Base-by-base conservation (phyloP, 176 grass and related monocot species). In the Oropetium thomaeum region DNA sequence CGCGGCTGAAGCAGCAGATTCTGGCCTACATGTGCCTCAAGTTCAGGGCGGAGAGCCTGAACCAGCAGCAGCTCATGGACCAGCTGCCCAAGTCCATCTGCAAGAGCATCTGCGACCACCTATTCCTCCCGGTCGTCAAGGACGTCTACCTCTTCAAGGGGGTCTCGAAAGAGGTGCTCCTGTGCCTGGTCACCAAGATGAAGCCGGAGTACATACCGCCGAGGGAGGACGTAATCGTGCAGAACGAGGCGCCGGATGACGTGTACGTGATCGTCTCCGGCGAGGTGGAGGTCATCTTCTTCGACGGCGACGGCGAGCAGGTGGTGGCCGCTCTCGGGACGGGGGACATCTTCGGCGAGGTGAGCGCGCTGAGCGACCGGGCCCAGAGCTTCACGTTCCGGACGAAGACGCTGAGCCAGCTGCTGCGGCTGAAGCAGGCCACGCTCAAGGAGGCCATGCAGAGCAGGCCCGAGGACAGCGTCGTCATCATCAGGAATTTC, bases 61-160 rank as follows among this genome's bases (percentile, higher is more conserved):
- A 98, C 64, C 96, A 94, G 70, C 95, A 98, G 81, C 88, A 98
- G 84, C 83, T 98, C 34, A 94, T 98, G 89, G 89, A 95, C 45
- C 91, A 98, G 58, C 81, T 98, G 19, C 96, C 96, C 37, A 94
- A 90, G 70, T 86, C 96, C 63, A 98, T 98, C 86, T 95, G 84
- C 91, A 94, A 98, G 78, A 88, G 89, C 79, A 99, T 99, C 71
- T 94, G 88, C 35, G 84, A 99, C 74, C 48, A 88, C 61, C 96
- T 99, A 42, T 99, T 99, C 75, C 71, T 95, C 9, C 91, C 91
- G 0, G 85, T 91, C 31, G 79, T 98, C 19, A 88, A 82, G 71
- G 79, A 95, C 7, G 96, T 92, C n/a, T 94, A 98, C 81, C 96
- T 98, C 69, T 98, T 98, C 48, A 86, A 63, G 40, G 89, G 84